Conservation (phyloP, 371 early-diverging fungal genomes). For the Rhizopus sp. region DNA sequence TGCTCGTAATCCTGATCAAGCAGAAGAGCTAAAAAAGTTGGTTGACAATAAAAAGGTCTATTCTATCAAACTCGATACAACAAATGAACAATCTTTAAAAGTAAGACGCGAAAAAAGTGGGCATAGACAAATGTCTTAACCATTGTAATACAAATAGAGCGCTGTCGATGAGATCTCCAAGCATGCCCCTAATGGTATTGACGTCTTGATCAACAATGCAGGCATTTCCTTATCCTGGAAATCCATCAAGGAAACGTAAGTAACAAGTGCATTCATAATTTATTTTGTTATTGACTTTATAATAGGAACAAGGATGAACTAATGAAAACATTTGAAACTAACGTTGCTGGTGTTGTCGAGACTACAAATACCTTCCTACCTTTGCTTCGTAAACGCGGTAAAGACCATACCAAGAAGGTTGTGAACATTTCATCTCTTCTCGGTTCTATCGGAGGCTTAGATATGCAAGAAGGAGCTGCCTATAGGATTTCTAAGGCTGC, state of each 20-base stretch:
- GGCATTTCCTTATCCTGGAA: slow-evolving; percentile 19
- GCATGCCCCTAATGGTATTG: slow-evolving; percentile 26
- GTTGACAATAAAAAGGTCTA: too few relatives aligned
- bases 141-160: slow-evolving; percentile 17
- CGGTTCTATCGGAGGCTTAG: slow-evolving; percentile 15
- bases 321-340: too few relatives aligned
- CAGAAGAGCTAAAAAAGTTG: too few relatives aligned
- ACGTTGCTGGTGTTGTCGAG: too few relatives aligned
- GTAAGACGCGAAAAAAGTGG: too few relatives aligned
- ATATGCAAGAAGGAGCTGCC: slow-evolving; percentile 6
- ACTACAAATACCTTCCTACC: too few relatives aligned
- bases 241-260: background rate
- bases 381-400: slow-evolving; percentile 9
- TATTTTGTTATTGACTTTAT: slow-evolving; percentile 24
- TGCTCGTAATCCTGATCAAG: slow-evolving; percentile 20
- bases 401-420: slow-evolving; percentile 21
- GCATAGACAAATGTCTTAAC: too few relatives aligned
- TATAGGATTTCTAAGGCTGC: slow-evolving; percentile 26
- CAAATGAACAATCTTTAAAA: too few relatives aligned
- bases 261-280: slow-evolving; percentile 8
- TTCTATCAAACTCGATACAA: too few relatives aligned
- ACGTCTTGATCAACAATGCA: slow-evolving; percentile 38
- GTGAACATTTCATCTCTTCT: slow-evolving; percentile 33
- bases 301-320: too few relatives aligned
- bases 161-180: slow-evolving; percentile 21